Percentiles rank a stretch among this genome's conserved stretches.
Conservation (phyloP, 495 filamentous ascomycete species). For the Talaromyces proteolyticus region DNA sequence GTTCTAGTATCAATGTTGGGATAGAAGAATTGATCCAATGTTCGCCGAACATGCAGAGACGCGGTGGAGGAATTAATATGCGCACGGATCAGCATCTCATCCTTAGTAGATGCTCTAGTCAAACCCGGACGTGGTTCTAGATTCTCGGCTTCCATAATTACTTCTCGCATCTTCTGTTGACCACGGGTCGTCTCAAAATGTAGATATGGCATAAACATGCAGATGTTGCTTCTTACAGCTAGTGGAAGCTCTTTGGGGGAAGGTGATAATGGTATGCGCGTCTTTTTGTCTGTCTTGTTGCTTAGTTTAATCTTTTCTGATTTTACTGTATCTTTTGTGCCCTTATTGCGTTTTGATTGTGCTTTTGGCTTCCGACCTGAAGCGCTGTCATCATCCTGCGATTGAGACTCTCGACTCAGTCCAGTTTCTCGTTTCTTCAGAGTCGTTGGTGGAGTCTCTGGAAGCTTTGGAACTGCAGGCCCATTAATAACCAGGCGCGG, state of each 20-base stretch:
- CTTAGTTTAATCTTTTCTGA: conserved; percentile 31
- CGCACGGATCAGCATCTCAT: conserved; percentile 59
- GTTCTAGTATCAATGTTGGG: conserved; percentile 62
- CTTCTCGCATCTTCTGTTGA: conserved; percentile 52
- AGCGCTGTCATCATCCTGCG: conserved; percentile 26
- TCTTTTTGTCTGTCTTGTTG: conserved; percentile 17
- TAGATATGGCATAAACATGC: conserved; percentile 63
- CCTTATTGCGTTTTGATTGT: conserved; percentile 32
- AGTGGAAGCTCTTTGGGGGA: conserved; percentile 24
- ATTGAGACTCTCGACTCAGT: conserved; percentile 20
- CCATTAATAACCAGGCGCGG: conserved; percentile 17
- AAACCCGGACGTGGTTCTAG: conserved; percentile 16
- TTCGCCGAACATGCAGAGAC: conserved; percentile 60
- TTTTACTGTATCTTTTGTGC: conserved; percentile 27
- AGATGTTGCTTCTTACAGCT: conserved; percentile 39
- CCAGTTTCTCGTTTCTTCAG: conserved; percentile 14
- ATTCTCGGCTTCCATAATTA: conserved; percentile 46
- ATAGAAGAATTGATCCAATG: conserved; percentile 67
- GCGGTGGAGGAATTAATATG: conserved; percentile 49
- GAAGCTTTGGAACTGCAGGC: conserved; percentile 3
- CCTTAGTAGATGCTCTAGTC: conserved; percentile 32
- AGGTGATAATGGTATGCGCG: conserved; percentile 12
- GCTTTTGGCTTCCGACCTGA: conserved; percentile 31
- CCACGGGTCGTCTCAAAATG: conserved; percentile 59
- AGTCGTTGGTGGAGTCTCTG: neutral